These are phyloP conservation scores for Yarrowia divulgata DNA, from an alignment of 805 yeast species.

Conservation along the genomic window DNA sequence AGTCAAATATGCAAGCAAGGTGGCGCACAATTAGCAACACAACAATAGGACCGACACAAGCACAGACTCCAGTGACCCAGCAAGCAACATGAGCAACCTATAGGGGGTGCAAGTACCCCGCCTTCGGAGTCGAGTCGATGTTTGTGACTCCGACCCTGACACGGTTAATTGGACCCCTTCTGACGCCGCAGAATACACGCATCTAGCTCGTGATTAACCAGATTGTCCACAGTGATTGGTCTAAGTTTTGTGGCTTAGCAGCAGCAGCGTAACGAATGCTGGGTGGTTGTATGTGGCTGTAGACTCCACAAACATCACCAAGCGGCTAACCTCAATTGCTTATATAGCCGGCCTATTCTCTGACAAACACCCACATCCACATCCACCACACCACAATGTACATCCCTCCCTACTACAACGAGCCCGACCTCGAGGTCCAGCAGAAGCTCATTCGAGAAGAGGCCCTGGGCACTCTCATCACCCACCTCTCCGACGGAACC, in stretches of 20 bases:
- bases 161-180: too few relatives aligned
- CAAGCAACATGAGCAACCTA: too few relatives aligned
- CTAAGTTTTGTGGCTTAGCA: constrained; percentile 29
- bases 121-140: too few relatives aligned
- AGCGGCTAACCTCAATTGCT: constrained; percentile 24
- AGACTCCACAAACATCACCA: constrained; percentile 12
- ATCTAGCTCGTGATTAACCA: constrained; percentile 35
- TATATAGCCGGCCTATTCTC: not conserved
- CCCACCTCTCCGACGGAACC: constrained; percentile 50
- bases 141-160: too few relatives aligned
- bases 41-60: not conserved
- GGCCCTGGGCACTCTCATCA: constrained; percentile 60
- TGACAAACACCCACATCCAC: not conserved
- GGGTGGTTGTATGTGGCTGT: too few relatives aligned
- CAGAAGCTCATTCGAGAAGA: constrained; percentile 53
- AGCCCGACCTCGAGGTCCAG: constrained; percentile 41
- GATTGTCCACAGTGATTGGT: constrained; percentile 30
- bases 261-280: too few relatives aligned
- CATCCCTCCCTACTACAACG: constrained; percentile 35
- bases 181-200: constrained; percentile 35
- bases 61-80: too few relatives aligned
- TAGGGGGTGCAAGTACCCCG: too few relatives aligned
- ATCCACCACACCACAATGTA: constrained; percentile 1
- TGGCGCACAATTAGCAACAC: not conserved
- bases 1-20: constrained; percentile 12